These are phyloP conservation scores for Aspergillus brunneoviolaceus DNA, from an alignment of 2,329 filamentous ascomycete species.

Conservation along the genomic window DNA sequence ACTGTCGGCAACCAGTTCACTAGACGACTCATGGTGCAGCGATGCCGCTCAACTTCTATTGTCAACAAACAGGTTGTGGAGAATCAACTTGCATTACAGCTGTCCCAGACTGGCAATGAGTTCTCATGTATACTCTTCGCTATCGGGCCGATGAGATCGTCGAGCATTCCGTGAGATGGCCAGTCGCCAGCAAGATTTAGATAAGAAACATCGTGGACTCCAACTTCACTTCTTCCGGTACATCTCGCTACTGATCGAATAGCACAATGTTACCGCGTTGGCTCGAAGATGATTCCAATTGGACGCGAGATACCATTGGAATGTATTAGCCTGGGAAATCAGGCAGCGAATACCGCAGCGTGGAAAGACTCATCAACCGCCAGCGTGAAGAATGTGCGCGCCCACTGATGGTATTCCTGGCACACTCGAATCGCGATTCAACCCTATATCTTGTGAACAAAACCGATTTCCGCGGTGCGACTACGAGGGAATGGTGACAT, in stretches of 20 bases:
- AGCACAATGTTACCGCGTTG: not conserved
- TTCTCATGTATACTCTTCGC: not conserved
- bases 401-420: not conserved
- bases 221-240: not conserved
- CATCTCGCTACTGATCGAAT: not conserved
- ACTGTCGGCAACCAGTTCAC: conserved; percentile 48
- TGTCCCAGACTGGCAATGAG: not conserved
- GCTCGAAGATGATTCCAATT: not conserved
- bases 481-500: not conserved
- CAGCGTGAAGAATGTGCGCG: not conserved
- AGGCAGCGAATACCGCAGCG: not conserved
- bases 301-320: not conserved
- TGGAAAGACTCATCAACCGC: not conserved
- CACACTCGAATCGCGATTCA: not conserved
- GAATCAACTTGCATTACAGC: not conserved
- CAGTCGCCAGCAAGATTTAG: not conserved
- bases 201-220: not conserved
- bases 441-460: not conserved
- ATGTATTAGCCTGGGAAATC: not conserved
- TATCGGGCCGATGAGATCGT: not conserved
- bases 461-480: not conserved
- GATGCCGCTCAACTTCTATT: not conserved
- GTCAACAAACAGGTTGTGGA: not conserved
- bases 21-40: conserved; percentile 12
- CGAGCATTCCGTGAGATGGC: conserved; percentile 4